Conservation (phyloP, 495 filamentous ascomycete species). For the Neurospora sp. region DNA sequence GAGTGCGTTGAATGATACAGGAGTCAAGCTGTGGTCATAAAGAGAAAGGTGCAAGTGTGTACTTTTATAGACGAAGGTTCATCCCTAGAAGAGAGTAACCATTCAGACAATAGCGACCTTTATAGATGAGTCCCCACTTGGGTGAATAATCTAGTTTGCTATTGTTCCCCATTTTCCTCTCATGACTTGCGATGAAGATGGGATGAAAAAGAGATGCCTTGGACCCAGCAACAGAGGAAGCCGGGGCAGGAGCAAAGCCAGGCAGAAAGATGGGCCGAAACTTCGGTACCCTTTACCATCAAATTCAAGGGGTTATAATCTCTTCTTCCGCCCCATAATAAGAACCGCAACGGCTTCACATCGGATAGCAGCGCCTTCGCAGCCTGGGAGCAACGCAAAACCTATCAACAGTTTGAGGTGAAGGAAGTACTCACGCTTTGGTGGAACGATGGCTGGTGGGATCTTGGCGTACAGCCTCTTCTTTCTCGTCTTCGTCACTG, state of each 20-base stretch:
- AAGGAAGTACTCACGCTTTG: constrained; percentile 47
- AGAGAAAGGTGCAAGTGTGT: neutral
- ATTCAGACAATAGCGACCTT: neutral
- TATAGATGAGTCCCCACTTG: neutral
- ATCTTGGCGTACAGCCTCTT: constrained; percentile 52
- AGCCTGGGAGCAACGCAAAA: neutral
- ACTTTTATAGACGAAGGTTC: neutral
- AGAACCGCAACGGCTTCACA: neutral
- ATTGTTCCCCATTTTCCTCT: neutral
- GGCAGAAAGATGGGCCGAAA: neutral
- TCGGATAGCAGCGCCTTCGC: neutral
- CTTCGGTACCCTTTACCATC: neutral
- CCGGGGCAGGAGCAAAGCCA: neutral
- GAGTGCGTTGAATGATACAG: neutral
- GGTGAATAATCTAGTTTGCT: neutral
- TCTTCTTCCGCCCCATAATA: neutral
- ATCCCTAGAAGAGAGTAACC: neutral
- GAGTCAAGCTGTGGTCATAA: neutral
- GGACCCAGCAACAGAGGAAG: neutral
- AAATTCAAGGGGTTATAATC: neutral
- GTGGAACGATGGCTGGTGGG: constrained; percentile 58
- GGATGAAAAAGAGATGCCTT: neutral
- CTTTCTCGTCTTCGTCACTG: constrained; percentile 68
- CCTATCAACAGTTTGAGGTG: neutral
- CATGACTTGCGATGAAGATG: neutral